Percentiles rank a stretch among this genome's conserved stretches.
phyloP scores from a whole-genome alignment of 1,139 yeast species.

The Insectozyma bohioensis region DNA sequence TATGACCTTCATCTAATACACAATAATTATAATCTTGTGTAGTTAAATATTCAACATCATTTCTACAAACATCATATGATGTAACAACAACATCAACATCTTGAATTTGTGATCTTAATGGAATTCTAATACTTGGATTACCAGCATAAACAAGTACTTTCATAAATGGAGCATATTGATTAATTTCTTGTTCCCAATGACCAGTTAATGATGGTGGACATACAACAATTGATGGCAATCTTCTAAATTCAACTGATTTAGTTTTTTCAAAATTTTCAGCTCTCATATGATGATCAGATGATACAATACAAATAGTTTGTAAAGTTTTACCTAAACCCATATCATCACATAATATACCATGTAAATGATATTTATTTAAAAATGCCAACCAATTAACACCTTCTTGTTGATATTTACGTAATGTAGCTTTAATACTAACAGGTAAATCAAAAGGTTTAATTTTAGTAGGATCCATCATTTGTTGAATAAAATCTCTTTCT shows the following conservation, averaged over 20 bases:
- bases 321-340: constrained; percentile 98
- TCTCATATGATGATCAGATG: constrained; percentile 91
- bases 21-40: constrained; percentile 83
- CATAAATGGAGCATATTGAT: constrained; percentile 87
- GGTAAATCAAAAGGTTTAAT: constrained; percentile 87
- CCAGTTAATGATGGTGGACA: constrained; percentile 98
- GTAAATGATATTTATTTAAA: constrained; percentile 89
- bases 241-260: constrained; percentile 64
- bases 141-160: constrained; percentile 88
- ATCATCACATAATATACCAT: constrained; percentile 97
- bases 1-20: constrained; percentile 97
- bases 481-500: constrained; percentile 92
- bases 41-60: constrained; percentile 70
- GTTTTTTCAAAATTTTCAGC: constrained; percentile 66
- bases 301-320: constrained; percentile 94
- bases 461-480: constrained; percentile 98
- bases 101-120: constrained; percentile 53
- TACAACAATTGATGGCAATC: constrained; percentile 78
- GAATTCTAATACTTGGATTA: constrained; percentile 71
- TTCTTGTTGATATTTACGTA: constrained; percentile 95
- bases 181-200: constrained; percentile 97
- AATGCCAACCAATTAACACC: constrained; percentile 99
- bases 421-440: constrained; percentile 86
- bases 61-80: constrained; percentile 93
- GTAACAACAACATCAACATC: constrained; percentile 83